Evolutionary conservation across 2,329 filamentous ascomycete genomes (phyloP).

Genomic region (Falciphora oryzae): DNA sequence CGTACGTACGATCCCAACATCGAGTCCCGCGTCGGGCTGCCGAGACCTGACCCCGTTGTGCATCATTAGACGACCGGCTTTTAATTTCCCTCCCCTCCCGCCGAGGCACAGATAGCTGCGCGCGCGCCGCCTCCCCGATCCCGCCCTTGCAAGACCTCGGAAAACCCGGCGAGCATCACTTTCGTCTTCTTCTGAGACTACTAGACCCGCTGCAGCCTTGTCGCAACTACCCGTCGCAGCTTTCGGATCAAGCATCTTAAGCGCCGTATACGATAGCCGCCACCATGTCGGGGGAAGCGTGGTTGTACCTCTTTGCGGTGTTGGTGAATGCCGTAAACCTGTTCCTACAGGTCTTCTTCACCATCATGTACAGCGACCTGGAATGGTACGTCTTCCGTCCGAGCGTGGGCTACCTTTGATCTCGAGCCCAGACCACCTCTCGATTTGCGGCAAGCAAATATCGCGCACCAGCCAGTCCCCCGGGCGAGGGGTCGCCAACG

Average conservation of each 20-base stretch:
- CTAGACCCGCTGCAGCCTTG: background rate
- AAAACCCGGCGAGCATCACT: background rate
- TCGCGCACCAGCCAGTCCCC: constrained; percentile 4
- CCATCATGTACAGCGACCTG: constrained; percentile 99
- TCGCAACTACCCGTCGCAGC: background rate
- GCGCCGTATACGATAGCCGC: constrained; percentile 10
- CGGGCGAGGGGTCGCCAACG: background rate
- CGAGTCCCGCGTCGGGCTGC: background rate
- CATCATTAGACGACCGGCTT: constrained; percentile 3
- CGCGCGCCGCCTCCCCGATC: background rate
- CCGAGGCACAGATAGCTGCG: background rate
- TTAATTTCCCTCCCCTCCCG: background rate
- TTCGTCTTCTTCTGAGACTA: background rate
- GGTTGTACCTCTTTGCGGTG: constrained; percentile 96
- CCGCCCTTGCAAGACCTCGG: too few relatives aligned
- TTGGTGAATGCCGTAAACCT: constrained; percentile 99
- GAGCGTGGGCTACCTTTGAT: background rate
- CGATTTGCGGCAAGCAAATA: background rate
- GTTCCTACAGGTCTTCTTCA: constrained; percentile 99
- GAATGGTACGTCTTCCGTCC: constrained; percentile 70
- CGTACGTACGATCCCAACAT: background rate
- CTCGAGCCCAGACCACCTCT: background rate
- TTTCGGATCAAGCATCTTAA: background rate
- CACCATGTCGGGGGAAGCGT: constrained; percentile 92
- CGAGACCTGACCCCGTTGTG: background rate